Base-by-base conservation (phyloP, 768 basidiomycete genomes). In the Hygrocybe coccinea region DNA sequence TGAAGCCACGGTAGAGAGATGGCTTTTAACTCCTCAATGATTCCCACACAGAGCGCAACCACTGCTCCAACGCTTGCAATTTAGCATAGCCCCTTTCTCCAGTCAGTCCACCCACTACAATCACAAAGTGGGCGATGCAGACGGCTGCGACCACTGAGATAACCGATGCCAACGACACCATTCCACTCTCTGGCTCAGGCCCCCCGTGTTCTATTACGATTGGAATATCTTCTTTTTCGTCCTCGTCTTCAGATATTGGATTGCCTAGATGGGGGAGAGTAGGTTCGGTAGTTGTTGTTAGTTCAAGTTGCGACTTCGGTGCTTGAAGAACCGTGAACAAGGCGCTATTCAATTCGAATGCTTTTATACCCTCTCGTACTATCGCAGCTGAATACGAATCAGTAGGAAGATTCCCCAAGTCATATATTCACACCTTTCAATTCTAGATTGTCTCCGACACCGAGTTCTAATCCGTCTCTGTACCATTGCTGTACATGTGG, bases 401-500 rank as follows among this genome's bases (percentile, higher is more conserved):
- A n/a, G n/a, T n/a, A n/a, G n/a, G n/a, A n/a, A n/a, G n/a, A n/a
- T n/a, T n/a, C n/a, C n/a, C n/a, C n/a, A n/a, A n/a, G n/a, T n/a
- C n/a, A n/a, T n/a, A n/a, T n/a, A 36, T 17, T 53, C 68, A 58
- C 54, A 79, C 80, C 71, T 71, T 81, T 82, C 22, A 72, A 67
- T 14, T 69, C 64, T 24, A 63, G 56, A 34, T 74, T 62, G 48
- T 69, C 71, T 11, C 76, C 76, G 12, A 75, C 80, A 17, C 76
- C 81, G 47, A 67, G 69, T 57, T 82, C 77, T 74, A 83, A 76
- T 1, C 80, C 80, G 21, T 69, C 76, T 47, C 80, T 76, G 66
- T 80, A 85, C 85, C 84, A 87, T 21, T 84, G 79, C 60, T 81
- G 80, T 69, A 80, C 80, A 12, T 62, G 62, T 62, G 76, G 77